Evolutionary conservation across 192 early-diverging fungal species (phyloP).

Genomic region (Entomortierella parvispora): DNA sequence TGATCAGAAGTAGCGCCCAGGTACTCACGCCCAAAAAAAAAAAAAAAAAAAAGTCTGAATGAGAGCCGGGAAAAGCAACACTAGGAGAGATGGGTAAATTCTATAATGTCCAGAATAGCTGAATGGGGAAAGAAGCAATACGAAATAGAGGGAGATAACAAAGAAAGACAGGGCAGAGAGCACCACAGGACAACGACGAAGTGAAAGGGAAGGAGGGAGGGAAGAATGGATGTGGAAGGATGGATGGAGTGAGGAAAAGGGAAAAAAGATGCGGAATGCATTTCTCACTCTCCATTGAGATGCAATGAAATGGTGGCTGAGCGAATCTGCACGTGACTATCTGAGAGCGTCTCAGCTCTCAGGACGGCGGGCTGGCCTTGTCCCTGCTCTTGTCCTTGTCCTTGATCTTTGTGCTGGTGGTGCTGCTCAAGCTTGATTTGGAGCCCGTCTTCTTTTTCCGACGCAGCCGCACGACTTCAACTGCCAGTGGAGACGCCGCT

Average conservation of each 20-base stretch:
- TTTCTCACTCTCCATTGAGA: not conserved
- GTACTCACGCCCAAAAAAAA: too few species aligned
- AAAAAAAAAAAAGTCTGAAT: too few species aligned
- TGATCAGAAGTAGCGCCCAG: too few species aligned
- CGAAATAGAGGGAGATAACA: too few species aligned
- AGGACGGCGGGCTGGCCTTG: conserved; percentile 1
- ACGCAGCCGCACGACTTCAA: conserved; percentile 40
- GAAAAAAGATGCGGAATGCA: not conserved
- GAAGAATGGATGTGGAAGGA: not conserved
- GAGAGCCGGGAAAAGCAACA: too few species aligned
- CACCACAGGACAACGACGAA: not conserved
- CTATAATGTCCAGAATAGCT: too few species aligned
- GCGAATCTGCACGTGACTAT: not conserved
- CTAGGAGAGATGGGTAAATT: too few species aligned
- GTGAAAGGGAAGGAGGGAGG: not conserved
- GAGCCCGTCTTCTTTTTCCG: conserved; percentile 38
- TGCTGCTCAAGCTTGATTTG: conserved; percentile 33
- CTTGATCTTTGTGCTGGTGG: conserved; percentile 18
- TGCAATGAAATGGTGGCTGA: not conserved
- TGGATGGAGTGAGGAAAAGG: not conserved
- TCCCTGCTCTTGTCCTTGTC: conserved; percentile 1
- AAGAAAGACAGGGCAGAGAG: not conserved
- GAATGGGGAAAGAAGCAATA: too few species aligned
- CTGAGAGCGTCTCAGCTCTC: not conserved
- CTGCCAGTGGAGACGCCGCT: conserved; percentile 9